Evolutionary conservation across 306 rosid species (phyloP).

Genomic region (Argentina anserina): DNA sequence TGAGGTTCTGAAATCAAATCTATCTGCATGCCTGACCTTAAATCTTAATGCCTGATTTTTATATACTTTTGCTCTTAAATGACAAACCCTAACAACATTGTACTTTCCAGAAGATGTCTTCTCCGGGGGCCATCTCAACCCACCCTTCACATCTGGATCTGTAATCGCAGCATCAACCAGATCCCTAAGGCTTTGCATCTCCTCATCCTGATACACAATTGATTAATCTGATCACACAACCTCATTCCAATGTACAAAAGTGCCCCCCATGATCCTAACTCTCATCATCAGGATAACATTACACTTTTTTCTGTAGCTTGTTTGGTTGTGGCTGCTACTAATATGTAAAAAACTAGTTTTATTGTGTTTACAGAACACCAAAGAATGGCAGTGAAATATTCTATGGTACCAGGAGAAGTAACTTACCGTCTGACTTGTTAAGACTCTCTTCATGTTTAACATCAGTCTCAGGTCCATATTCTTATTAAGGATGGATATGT

Average conservation of each 20-base stretch:
- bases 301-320: neutral
- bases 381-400: neutral
- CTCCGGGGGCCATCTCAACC: slow-evolving; percentile 63
- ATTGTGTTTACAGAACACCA: neutral
- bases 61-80: slow-evolving; percentile 28
- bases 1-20: slow-evolving; percentile 39
- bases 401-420: neutral
- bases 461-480: slow-evolving; percentile 50
- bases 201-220: slow-evolving; percentile 44
- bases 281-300: neutral
- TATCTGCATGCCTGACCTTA: slow-evolving; percentile 43
- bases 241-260: slow-evolving; percentile 1
- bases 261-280: neutral
- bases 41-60: slow-evolving; percentile 31
- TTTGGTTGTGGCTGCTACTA: neutral
- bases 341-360: neutral
- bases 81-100: slow-evolving; percentile 43
- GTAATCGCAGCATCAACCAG: slow-evolving; percentile 44
- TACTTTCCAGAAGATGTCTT: slow-evolving; percentile 37
- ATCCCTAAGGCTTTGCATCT: slow-evolving; percentile 35
- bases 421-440: slow-evolving; percentile 36
- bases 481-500: slow-evolving; percentile 41
- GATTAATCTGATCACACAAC: neutral
- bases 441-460: slow-evolving; percentile 31
- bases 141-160: slow-evolving; percentile 53